Conservation (phyloP, 148 eudicot species). For the Talinum fruticosum region DNA sequence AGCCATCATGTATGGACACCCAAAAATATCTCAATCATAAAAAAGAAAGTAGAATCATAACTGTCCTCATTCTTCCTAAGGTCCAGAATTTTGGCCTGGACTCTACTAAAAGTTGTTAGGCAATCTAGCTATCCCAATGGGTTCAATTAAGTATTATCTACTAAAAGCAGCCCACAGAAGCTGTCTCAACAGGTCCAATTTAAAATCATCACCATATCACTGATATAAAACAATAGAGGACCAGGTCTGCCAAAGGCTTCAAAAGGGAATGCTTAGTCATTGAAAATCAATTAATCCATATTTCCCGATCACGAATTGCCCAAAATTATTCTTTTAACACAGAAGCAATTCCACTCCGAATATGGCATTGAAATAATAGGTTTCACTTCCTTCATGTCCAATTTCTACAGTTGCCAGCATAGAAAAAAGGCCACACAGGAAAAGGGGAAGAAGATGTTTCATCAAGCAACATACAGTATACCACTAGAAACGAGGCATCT, state of each 20-base stretch:
- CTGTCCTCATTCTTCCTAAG: slow-evolving; percentile 2
- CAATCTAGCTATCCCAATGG: too few relatives aligned
- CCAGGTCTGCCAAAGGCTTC: background rate
- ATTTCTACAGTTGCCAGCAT: background rate
- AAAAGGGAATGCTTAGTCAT: background rate
- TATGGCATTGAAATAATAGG: background rate
- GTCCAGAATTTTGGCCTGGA: background rate
- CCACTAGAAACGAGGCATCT: background rate
- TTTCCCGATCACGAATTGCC: background rate
- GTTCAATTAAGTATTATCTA: too few relatives aligned
- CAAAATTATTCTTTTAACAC: background rate
- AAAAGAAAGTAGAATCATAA: background rate
- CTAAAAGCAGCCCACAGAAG: background rate
- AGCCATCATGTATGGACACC: background rate
- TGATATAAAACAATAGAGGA: background rate
- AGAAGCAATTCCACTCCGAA: background rate
- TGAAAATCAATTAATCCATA: background rate
- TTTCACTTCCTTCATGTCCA: too few relatives aligned
- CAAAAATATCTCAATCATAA: background rate
- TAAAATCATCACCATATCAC: too few relatives aligned
- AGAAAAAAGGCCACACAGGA: background rate
- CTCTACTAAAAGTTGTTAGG: too few relatives aligned
- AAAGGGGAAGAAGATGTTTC: background rate
- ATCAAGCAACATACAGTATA: background rate
- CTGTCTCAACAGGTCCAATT: too few relatives aligned